Conservation (phyloP, 495 filamentous ascomycete species). For the Lentithecium fluviatile region DNA sequence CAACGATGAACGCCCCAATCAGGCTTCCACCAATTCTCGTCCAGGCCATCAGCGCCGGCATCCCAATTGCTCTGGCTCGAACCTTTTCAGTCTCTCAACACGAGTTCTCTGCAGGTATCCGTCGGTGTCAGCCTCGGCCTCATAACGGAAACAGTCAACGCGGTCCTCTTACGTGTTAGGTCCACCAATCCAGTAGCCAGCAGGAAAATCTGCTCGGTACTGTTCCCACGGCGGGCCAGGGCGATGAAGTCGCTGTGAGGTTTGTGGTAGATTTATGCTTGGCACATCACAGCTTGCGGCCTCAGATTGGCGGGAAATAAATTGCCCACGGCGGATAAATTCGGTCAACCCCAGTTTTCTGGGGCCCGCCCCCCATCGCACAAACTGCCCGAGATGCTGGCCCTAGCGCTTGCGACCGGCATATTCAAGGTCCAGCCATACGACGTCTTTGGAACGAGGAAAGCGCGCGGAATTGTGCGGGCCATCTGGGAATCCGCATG, state of each 20-base stretch:
- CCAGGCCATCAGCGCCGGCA: no score
- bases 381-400: slow-evolving; percentile 17
- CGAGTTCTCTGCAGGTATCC: no score
- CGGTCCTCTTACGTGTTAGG: background rate
- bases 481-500: slow-evolving; percentile 16
- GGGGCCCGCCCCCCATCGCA: slow-evolving; percentile 5
- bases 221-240: slow-evolving; percentile 24
- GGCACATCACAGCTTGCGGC: slow-evolving; percentile 1
- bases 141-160: background rate
- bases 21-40: no score
- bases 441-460: slow-evolving; percentile 15
- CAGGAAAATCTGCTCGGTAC: background rate
- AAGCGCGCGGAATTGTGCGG: slow-evolving; percentile 26
- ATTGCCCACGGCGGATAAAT: slow-evolving; percentile 23
- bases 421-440: slow-evolving; percentile 35
- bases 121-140: no score
- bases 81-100: no score
- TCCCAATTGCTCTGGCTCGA: no score
- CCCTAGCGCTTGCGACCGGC: slow-evolving; percentile 15
- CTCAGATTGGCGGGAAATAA: slow-evolving; percentile 29
- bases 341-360: slow-evolving; percentile 2
- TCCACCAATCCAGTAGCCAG: slow-evolving; percentile 22
- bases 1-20: no score
- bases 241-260: slow-evolving; percentile 1
- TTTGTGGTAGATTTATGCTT: slow-evolving; percentile 14